Base-by-base conservation (phyloP, 148 eudicot species). In the Chenopodium quinoa region DNA sequence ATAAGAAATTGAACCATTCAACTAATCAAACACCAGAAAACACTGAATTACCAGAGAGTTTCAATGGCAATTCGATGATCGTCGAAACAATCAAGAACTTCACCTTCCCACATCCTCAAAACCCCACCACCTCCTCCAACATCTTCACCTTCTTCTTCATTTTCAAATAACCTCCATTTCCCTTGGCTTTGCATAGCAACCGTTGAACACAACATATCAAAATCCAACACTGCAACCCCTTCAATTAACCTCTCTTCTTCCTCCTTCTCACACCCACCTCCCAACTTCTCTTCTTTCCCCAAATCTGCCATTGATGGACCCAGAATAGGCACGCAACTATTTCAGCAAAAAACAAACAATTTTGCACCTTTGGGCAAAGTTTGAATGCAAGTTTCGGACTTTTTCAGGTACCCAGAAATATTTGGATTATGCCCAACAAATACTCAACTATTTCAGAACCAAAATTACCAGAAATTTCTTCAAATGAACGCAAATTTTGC, bases 41-140 rank as follows among this genome's bases (percentile, higher is more conserved):
- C 0, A 48, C 16, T n/a, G 0, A 25, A 50, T 62, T 9, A n/a
- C 2, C 79, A 4, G 25, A 62, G 46, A 64, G 99, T 89, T 90
- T 96, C 86, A 77, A 92, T 73, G 60, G 93, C 91, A 75, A 96
- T 82, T 22, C 91, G 87, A 19, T 76, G 93, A 84, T 96, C 93
- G 75, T 94, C 95, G 73, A 92, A 91, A 83, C 95, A 96, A 86
- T 96, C 97, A 82, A 96, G 86, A 78, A 96, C 84, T 50, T 90
- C 97, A 84, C 99, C 98, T 87, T 96, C 99, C 99, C 99, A 96
- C 99, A 96, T 88, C 89, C 99, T 89, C 17, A 92, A 85, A 79
- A 94, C 94, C 44, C 97, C 90, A 75, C 76, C 88, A 68, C 85
- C 88, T 4, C 83, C 88, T 1, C 46, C 84, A 5, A 32, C 79